A percentile compares a stretch with the other conserved stretches of the same genome.
These are phyloP conservation scores for Dryas drummondii DNA, from an alignment of 306 rosid species.

Conservation along the genomic window DNA sequence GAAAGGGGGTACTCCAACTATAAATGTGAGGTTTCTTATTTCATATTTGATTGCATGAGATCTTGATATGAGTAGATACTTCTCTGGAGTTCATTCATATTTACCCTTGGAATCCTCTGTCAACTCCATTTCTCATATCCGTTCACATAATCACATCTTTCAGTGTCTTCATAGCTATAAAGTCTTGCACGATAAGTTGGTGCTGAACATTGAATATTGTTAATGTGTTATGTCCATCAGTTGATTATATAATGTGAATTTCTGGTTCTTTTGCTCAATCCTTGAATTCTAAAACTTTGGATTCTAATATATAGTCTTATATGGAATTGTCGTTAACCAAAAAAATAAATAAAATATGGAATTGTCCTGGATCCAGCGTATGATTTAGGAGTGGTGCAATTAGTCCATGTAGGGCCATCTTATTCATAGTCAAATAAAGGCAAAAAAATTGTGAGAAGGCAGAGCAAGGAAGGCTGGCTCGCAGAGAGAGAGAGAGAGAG, in stretches of 20 bases:
- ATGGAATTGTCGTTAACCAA: neutral
- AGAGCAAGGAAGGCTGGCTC: no score
- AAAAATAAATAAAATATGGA: neutral
- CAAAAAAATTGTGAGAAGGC: no score
- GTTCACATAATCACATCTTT: conserved; percentile 16
- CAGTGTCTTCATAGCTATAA: no score
- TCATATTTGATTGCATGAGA: conserved; percentile 22
- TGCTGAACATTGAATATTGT: no score
- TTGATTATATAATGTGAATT: neutral
- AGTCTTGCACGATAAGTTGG: no score
- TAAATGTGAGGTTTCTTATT: conserved; percentile 57
- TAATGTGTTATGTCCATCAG: no score
- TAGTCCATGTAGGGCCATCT: no score
- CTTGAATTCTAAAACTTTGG: neutral
- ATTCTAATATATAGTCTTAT: neutral
- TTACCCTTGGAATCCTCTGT: neutral
- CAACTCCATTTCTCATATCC: conserved; percentile 13
- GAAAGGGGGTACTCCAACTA: conserved; percentile 64
- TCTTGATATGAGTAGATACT: conserved; percentile 9
- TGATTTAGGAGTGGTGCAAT: no score
- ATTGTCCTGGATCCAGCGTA: no score
- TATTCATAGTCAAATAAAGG: no score
- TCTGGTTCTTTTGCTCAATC: neutral
- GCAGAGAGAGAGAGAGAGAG: no score
- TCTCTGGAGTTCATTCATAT: conserved; percentile 3